Conservation (phyloP, 169 alveolate species). For the Plasmodium vivax region DNA sequence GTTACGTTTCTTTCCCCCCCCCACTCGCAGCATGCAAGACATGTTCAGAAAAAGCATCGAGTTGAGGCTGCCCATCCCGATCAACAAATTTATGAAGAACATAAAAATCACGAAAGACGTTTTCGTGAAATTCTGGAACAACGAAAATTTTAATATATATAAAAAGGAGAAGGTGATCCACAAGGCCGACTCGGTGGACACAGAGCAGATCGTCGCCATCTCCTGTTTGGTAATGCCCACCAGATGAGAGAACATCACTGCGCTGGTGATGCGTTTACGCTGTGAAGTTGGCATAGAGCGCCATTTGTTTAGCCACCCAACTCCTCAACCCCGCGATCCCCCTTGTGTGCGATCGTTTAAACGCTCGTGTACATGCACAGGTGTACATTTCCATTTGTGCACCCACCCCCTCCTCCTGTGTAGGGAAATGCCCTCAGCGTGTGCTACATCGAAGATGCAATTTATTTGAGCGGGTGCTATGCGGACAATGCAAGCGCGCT, state of each 20-base stretch:
- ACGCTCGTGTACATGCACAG: not conserved
- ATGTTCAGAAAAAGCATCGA: constrained; percentile 61
- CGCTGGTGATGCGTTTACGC: not conserved
- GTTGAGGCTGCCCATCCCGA: constrained; percentile 48
- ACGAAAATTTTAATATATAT: constrained; percentile 53
- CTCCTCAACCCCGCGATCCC: not conserved
- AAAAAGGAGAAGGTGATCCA: constrained; percentile 44
- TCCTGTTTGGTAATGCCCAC: constrained; percentile 25
- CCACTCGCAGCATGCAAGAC: constrained; percentile 52
- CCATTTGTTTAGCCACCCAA: not conserved
- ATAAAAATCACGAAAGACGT: constrained; percentile 34
- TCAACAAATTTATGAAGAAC: constrained; percentile 56
- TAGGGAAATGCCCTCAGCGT: constrained; percentile 36
- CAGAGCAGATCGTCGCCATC: not conserved
- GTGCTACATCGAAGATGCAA: constrained; percentile 37
- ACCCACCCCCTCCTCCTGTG: not conserved
- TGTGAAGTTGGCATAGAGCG: not conserved
- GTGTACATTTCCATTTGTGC: not conserved
- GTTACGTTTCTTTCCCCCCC: too few relatives aligned
- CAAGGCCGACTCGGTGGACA: constrained; percentile 17
- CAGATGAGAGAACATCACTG: not conserved
- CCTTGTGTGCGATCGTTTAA: not conserved
- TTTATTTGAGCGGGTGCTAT: constrained; percentile 52
- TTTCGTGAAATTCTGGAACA: constrained; percentile 54
- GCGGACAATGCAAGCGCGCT: constrained; percentile 22